phyloP scores from a whole-genome alignment of 2,329 filamentous ascomycete species.

The Aspergillus sojae region DNA sequence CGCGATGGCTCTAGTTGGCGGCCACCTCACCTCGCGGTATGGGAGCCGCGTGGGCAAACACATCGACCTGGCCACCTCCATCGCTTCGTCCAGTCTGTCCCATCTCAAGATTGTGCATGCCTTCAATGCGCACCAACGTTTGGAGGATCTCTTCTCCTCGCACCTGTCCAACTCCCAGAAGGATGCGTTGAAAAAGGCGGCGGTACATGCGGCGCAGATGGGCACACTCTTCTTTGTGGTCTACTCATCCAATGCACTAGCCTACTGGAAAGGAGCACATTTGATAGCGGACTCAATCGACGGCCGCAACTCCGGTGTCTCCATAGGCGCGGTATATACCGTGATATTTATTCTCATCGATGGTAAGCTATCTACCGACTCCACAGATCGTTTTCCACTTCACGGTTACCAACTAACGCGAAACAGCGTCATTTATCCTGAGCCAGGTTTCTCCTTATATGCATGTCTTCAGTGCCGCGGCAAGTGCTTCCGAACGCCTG shows the following conservation, averaged over 20 bases:
- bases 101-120: constrained; percentile 65
- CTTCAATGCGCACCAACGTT: constrained; percentile 60
- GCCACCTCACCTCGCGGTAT: constrained; percentile 55
- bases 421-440: constrained; percentile 37
- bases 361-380: background rate
- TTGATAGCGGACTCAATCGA: constrained; percentile 49
- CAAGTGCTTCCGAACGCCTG: constrained; percentile 60
- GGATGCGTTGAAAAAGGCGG: constrained; percentile 61
- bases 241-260: constrained; percentile 66
- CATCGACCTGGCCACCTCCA: constrained; percentile 60
- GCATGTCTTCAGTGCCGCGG: constrained; percentile 53
- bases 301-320: constrained; percentile 20
- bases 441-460: constrained; percentile 42
- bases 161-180: constrained; percentile 54
- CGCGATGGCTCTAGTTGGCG: constrained; percentile 59
- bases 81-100: constrained; percentile 63
- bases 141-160: constrained; percentile 61
- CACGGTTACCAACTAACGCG: no score
- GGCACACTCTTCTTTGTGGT: constrained; percentile 68
- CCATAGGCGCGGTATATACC: constrained; percentile 40
- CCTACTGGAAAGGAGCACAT: constrained; percentile 67
- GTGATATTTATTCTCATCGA: constrained; percentile 44
- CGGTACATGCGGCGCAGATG: constrained; percentile 58
- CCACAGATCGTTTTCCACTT: no score
- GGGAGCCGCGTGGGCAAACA: constrained; percentile 52